These are phyloP conservation scores for Metarhizium rileyi DNA, from an alignment of 2,329 filamentous ascomycete species.

Conservation along the genomic window DNA sequence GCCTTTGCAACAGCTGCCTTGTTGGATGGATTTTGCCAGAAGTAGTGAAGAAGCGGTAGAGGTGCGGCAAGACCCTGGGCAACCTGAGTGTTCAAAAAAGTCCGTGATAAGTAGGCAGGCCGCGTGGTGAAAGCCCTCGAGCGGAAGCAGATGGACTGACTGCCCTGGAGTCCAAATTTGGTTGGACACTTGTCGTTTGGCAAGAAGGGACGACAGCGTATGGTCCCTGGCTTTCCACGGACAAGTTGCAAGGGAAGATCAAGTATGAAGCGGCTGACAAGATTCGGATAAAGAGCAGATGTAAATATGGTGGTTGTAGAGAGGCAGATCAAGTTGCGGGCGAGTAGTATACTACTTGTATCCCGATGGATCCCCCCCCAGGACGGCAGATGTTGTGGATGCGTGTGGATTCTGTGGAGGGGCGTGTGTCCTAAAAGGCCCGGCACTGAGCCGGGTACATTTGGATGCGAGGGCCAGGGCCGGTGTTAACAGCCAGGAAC, in stretches of 20 bases:
- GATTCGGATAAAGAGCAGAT: not conserved
- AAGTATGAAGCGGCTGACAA: constrained; percentile 3
- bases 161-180: not conserved
- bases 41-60: not conserved
- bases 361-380: constrained; percentile 25
- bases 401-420: constrained; percentile 23
- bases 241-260: constrained; percentile 1
- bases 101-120: not conserved
- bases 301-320: constrained; percentile 6
- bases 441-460: constrained; percentile 35
- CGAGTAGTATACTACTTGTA: constrained; percentile 38
- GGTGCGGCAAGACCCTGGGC: not conserved
- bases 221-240: constrained; percentile 6
- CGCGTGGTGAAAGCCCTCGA: not conserved
- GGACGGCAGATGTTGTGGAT: constrained; percentile 31
- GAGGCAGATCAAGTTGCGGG: constrained; percentile 27
- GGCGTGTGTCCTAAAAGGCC: constrained; percentile 36
- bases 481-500: constrained; percentile 28
- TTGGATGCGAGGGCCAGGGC: constrained; percentile 18
- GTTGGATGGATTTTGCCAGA: not conserved
- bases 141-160: not conserved
- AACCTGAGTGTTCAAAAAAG: not conserved
- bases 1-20: constrained; percentile 12
- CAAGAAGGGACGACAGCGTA: constrained; percentile 2
- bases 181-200: not conserved